Conservation (phyloP, 257 asterid species). For the Rauvolfia tetraphylla region DNA sequence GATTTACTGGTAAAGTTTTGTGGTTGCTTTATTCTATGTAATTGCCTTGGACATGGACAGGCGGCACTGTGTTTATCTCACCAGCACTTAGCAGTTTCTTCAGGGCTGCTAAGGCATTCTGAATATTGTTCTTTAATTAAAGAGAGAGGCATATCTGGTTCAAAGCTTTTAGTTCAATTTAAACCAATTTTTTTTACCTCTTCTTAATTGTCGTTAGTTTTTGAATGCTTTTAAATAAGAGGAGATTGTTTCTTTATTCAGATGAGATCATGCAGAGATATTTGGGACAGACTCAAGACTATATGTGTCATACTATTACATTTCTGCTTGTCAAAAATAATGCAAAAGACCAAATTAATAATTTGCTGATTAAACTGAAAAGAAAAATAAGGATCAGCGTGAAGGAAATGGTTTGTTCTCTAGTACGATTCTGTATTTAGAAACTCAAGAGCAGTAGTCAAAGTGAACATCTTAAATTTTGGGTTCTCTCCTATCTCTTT, state of each 20-base stretch:
- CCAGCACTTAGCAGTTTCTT: neutral
- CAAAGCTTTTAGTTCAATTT: neutral
- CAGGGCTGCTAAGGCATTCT: neutral
- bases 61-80: neutral
- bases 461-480: neutral
- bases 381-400: neutral
- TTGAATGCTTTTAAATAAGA: neutral
- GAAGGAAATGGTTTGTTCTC: slow-evolving; percentile 1
- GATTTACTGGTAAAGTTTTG: neutral
- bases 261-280: neutral
- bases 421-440: neutral
- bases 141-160: neutral
- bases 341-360: neutral
- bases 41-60: neutral
- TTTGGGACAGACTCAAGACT: neutral
- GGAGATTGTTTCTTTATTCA: neutral
- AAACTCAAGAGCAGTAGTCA: neutral
- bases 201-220: neutral
- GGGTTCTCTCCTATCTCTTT: neutral
- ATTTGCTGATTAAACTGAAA: neutral
- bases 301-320: neutral
- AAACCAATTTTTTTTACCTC: neutral
- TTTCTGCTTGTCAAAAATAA: neutral
- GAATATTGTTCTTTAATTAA: neutral
- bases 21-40: neutral